phyloP scores from a whole-genome alignment of 2,329 filamentous ascomycete genomes.

The Phoma sp. region DNA sequence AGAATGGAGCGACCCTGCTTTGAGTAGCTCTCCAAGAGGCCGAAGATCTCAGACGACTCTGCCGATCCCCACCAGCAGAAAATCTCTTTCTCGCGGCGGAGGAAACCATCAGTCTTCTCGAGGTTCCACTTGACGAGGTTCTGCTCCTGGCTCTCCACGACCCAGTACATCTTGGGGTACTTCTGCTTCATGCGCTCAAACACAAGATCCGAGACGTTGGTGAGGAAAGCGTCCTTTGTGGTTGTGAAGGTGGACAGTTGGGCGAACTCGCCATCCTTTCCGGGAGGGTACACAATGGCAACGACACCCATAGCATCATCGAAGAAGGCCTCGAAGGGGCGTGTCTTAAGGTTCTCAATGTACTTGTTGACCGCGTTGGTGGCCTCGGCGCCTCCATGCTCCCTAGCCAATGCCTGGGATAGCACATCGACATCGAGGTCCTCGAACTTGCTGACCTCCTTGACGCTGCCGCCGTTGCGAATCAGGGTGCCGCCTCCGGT shows the following conservation, averaged over 20 bases:
- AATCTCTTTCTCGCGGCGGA: constrained; percentile 83
- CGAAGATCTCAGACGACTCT: constrained; percentile 78
- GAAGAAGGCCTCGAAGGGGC: constrained; percentile 90
- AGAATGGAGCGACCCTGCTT: constrained; percentile 85
- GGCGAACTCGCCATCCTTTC: constrained; percentile 70
- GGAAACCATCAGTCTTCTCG: constrained; percentile 92
- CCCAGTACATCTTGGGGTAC: constrained; percentile 89
- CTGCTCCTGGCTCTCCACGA: constrained; percentile 94
- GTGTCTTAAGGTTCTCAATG: constrained; percentile 75
- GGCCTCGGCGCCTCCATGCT: constrained; percentile 81
- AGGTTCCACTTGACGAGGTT: constrained; percentile 95
- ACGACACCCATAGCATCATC: constrained; percentile 94
- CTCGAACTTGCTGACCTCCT: constrained; percentile 71
- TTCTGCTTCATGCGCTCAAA: constrained; percentile 94
- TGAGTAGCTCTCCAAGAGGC: constrained; percentile 85
- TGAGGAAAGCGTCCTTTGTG: constrained; percentile 92
- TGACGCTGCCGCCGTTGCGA: constrained; percentile 87
- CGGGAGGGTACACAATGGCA: constrained; percentile 82
- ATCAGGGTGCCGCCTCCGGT: constrained; percentile 94
- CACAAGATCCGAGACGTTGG: constrained; percentile 93
- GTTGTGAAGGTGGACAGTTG: constrained; percentile 91
- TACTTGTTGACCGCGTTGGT: constrained; percentile 86
- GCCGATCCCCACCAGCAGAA: constrained; percentile 97
- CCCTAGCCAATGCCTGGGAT: constrained; percentile 81
- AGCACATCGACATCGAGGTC: constrained; percentile 81